phyloP scores from a whole-genome alignment of 768 basidiomycete genomes.

The Crassisporium funariophilum region DNA sequence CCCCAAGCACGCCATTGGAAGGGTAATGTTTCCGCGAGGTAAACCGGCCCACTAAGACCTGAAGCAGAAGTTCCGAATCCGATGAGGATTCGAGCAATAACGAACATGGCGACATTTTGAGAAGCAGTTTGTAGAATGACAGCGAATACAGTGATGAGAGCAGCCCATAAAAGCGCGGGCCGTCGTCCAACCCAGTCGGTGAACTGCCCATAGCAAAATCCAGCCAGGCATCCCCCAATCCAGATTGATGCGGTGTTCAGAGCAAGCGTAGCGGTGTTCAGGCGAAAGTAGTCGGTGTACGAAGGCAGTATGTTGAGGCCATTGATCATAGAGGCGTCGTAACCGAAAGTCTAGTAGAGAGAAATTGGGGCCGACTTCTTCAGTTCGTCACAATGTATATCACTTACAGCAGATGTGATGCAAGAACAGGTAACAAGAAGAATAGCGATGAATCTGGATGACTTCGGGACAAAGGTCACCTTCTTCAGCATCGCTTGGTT shows the following conservation, averaged over 20 bases:
- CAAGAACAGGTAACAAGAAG: constrained; percentile 17
- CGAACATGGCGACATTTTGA: constrained; percentile 19
- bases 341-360: constrained; percentile 18
- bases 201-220: constrained; percentile 11
- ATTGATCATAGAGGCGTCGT: constrained; percentile 21
- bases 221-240: constrained; percentile 17
- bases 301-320: constrained; percentile 19
- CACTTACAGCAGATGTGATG: constrained; percentile 18
- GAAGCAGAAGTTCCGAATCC: constrained; percentile 18
- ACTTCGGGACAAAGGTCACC: constrained; percentile 11
- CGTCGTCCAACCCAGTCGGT: constrained; percentile 15
- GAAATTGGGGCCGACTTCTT: not conserved
- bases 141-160: constrained; percentile 15
- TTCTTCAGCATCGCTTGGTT: constrained; percentile 10
- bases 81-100: constrained; percentile 14
- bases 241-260: constrained; percentile 20
- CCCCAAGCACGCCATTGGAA: constrained; percentile 17
- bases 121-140: constrained; percentile 17
- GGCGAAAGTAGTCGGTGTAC: constrained; percentile 17
- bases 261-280: constrained; percentile 13
- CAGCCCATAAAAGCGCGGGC: constrained; percentile 16
- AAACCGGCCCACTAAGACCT: constrained; percentile 14
- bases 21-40: constrained; percentile 17
- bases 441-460: constrained; percentile 13
- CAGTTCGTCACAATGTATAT: not conserved